phyloP scores from a whole-genome alignment of 108 stramenopile species.

The Skeletonema tropicum region DNA sequence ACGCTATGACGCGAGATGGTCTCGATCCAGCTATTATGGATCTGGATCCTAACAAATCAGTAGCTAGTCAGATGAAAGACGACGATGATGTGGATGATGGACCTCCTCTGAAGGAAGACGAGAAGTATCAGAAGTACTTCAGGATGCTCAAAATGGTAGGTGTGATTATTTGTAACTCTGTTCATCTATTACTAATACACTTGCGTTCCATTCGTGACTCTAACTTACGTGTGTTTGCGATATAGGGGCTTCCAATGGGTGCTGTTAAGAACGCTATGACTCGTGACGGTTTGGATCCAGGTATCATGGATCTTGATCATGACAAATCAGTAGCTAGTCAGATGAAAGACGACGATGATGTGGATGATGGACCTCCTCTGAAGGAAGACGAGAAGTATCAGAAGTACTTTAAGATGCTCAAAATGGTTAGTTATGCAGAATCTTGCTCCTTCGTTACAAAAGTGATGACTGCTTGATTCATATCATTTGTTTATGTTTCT shows the following conservation, averaged over 20 bases:
- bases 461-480: background rate
- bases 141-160: conserved; percentile 65
- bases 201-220: background rate
- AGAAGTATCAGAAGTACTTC: conserved; percentile 68
- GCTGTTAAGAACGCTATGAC: conserved; percentile 71
- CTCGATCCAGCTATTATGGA: conserved; percentile 65
- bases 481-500: no score
- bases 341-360: background rate
- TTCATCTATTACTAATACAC: no score
- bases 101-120: conserved; percentile 69
- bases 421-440: conserved; percentile 20
- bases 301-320: conserved; percentile 74
- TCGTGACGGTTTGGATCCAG: conserved; percentile 74
- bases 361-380: conserved; percentile 53
- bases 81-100: conserved; percentile 22
- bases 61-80: conserved; percentile 31
- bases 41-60: conserved; percentile 52
- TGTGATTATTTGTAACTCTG: background rate
- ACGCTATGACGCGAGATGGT: conserved; percentile 73
- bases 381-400: conserved; percentile 72
- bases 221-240: background rate
- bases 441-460: background rate
- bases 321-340: conserved; percentile 60
- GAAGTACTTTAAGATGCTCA: conserved; percentile 77
- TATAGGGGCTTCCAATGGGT: conserved; percentile 63